Conservation (phyloP, 2,329 filamentous ascomycete species). For the Hypoxylon rubiginosum region DNA sequence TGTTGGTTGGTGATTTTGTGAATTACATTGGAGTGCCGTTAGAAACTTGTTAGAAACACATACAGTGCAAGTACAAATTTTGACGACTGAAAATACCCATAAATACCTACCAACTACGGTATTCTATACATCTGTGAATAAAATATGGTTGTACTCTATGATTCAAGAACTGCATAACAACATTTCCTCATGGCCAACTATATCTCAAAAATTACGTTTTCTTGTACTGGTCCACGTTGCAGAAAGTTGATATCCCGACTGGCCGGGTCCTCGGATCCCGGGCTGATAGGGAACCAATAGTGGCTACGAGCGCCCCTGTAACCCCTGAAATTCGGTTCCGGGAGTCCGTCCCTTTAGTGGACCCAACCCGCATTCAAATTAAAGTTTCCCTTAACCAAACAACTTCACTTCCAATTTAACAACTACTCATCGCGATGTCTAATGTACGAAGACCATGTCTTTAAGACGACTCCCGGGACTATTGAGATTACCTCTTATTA, state of each 20-base stretch:
- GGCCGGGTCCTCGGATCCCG: background rate
- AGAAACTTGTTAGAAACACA: no score
- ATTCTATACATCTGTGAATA: no score
- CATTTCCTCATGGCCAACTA: background rate
- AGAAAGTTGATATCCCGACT: background rate
- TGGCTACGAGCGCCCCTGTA: background rate
- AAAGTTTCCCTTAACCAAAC: background rate
- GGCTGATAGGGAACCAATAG: background rate
- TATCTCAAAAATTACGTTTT: background rate
- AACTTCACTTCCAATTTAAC: background rate
- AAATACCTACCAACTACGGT: no score
- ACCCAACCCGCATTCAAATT: constrained; percentile 12
- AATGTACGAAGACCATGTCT: constrained; percentile 17
- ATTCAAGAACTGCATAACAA: no score
- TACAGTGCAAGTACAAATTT: background rate
- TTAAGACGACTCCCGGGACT: constrained; percentile 12
- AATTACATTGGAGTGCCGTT: no score
- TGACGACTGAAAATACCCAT: no score
- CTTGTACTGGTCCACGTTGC: background rate
- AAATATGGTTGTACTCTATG: no score
- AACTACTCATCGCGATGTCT: background rate
- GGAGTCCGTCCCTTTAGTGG: constrained; percentile 20
- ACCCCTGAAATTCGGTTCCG: constrained; percentile 20
- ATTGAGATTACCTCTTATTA: constrained; percentile 24
- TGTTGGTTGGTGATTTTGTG: no score